These are phyloP conservation scores for Populus ilicifolia DNA, from an alignment of 345 rosid genomes.

Conservation along the genomic window DNA sequence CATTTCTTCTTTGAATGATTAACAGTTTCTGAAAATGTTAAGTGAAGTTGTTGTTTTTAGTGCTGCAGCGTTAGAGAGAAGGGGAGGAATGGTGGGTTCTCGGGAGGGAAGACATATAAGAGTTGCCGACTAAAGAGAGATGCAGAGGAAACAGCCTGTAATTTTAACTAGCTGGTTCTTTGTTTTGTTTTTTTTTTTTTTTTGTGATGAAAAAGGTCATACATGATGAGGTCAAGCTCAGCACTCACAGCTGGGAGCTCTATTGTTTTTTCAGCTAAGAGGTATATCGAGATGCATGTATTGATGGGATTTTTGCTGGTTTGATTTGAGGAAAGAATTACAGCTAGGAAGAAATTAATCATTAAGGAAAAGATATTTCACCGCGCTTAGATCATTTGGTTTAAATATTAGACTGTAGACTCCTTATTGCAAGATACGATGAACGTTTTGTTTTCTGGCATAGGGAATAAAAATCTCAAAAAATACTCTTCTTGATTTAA, in stretches of 20 bases:
- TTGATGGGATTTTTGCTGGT: not conserved
- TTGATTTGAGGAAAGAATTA: not conserved
- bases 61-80: not conserved
- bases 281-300: not conserved
- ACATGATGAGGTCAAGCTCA: constrained; percentile 4
- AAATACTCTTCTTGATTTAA: no score
- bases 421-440: no score
- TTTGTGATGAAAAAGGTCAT: not conserved
- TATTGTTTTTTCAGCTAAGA: not conserved
- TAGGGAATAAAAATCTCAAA: no score
- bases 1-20: constrained; percentile 33
- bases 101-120: not conserved
- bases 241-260: not conserved
- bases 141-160: constrained; percentile 58
- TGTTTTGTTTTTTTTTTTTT: not conserved
- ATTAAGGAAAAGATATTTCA: not conserved
- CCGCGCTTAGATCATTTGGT: not conserved
- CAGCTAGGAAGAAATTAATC: not conserved
- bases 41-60: not conserved
- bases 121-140: not conserved
- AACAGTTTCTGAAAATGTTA: not conserved
- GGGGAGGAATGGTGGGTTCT: not conserved
- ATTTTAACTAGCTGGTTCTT: constrained; percentile 39
- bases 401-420: no score
- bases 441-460: no score